Evolutionary conservation across 2,329 filamentous ascomycete species (phyloP).

Genomic region (Fusarium sambucinum): DNA sequence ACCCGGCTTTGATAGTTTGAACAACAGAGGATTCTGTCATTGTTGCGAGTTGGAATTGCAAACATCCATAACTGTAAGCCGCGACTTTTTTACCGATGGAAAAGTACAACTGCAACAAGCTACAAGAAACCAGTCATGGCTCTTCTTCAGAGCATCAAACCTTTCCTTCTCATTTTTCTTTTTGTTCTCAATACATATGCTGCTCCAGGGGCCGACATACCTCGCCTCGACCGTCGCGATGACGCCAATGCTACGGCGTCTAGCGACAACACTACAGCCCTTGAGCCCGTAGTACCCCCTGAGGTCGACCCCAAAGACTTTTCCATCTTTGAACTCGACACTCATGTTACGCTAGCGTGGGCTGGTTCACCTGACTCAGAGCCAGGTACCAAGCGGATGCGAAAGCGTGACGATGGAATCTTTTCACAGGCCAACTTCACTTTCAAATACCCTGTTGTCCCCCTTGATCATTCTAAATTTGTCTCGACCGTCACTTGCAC

Average conservation of each 20-base stretch:
- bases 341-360: constrained; percentile 17
- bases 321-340: constrained; percentile 5
- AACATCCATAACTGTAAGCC: not conserved
- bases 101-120: not conserved
- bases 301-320: constrained; percentile 11
- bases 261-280: not conserved
- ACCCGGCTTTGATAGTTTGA: not conserved
- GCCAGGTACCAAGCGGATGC: not conserved
- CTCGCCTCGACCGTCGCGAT: not conserved
- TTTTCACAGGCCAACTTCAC: constrained; percentile 33
- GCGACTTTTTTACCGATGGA: not conserved
- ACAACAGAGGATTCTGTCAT: not conserved
- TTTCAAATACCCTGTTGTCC: constrained; percentile 14
- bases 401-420: constrained; percentile 22
- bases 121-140: not conserved
- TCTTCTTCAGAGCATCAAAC: not conserved
- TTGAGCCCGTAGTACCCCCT: constrained; percentile 30
- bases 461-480: constrained; percentile 25
- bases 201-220: not conserved
- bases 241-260: not conserved
- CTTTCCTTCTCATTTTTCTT: not conserved
- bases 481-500: constrained; percentile 4
- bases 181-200: not conserved
- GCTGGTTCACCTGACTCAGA: constrained; percentile 12
- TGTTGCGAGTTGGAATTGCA: not conserved